Evolutionary conservation across 257 asterid genomes (phyloP).

Genomic region (Scutellaria minor): DNA sequence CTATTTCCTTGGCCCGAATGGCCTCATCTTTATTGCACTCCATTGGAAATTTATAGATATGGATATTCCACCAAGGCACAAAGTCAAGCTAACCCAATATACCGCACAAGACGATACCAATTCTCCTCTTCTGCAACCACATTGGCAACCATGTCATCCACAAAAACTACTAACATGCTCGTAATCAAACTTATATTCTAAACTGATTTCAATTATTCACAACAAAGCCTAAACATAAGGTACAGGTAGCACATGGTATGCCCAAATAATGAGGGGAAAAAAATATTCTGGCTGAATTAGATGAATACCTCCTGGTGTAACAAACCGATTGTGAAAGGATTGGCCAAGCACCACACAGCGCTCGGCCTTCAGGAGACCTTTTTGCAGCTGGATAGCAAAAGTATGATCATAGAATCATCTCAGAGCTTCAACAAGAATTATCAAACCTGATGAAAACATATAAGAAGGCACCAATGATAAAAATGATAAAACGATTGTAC

Average conservation of each 20-base stretch:
- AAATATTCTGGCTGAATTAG: conserved; percentile 9
- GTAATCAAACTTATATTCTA: conserved; percentile 6
- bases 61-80: conserved; percentile 2
- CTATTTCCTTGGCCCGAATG: conserved; percentile 60
- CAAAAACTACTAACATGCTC: conserved; percentile 13
- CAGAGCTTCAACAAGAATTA: conserved; percentile 23
- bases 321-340: conserved; percentile 29
- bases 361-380: conserved; percentile 36
- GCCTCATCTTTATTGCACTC: conserved; percentile 83
- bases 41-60: conserved; percentile 41
- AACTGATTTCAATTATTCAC: background rate
- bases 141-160: conserved; percentile 15
- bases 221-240: conserved; percentile 9
- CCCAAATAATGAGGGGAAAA: conserved; percentile 9
- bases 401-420: conserved; percentile 21
- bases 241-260: background rate
- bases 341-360: conserved; percentile 35
- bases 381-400: conserved; percentile 14
- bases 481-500: background rate
- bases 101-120: background rate
- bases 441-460: conserved; percentile 34
- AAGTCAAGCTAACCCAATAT: background rate
- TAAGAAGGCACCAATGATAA: conserved; percentile 10
- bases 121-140: conserved; percentile 37
- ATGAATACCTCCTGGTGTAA: conserved; percentile 27